phyloP scores from a whole-genome alignment of 2,329 filamentous ascomycete species.

The Cryphonectria japonica region DNA sequence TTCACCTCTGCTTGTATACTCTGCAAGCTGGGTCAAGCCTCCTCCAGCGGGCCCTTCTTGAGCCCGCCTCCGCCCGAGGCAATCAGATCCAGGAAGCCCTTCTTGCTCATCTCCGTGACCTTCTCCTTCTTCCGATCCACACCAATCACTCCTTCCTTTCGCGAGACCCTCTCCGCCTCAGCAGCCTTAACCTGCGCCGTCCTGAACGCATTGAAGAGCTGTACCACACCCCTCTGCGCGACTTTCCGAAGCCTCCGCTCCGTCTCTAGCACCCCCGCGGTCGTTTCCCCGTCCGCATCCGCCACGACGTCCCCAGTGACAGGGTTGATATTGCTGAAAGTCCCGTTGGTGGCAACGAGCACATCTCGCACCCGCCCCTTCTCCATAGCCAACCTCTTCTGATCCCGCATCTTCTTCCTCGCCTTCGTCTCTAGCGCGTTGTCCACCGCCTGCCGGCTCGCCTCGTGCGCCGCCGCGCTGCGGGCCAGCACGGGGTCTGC shows the following conservation, averaged over 20 bases:
- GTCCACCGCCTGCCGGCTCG: constrained; percentile 74
- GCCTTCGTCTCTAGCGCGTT: constrained; percentile 81
- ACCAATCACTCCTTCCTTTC: constrained; percentile 76
- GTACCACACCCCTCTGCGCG: constrained; percentile 90
- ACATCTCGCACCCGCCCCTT: constrained; percentile 90
- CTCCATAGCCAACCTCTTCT: constrained; percentile 78
- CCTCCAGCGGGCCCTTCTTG: constrained; percentile 63
- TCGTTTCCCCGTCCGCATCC: constrained; percentile 48
- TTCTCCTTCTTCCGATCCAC: constrained; percentile 81
- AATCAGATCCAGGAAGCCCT: constrained; percentile 94
- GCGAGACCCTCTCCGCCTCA: constrained; percentile 72
- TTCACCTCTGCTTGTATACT: no score
- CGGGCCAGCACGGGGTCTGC: constrained; percentile 90
- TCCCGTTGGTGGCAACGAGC: constrained; percentile 56
- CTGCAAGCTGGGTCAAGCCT: constrained; percentile 46
- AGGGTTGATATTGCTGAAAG: constrained; percentile 52
- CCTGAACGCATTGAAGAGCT: constrained; percentile 93
- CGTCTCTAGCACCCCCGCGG: constrained; percentile 63
- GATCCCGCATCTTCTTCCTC: constrained; percentile 74
- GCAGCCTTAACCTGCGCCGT: constrained; percentile 88
- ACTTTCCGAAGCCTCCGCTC: constrained; percentile 85
- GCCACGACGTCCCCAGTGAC: constrained; percentile 46
- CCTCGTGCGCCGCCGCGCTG: constrained; percentile 73
- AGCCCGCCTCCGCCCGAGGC: constrained; percentile 62
- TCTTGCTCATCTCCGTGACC: constrained; percentile 94